Evolutionary conservation across 345 rosid genomes (phyloP), one percentile per base, ranked within the genome.

Genomic region (Citrus hindsii): DNA sequence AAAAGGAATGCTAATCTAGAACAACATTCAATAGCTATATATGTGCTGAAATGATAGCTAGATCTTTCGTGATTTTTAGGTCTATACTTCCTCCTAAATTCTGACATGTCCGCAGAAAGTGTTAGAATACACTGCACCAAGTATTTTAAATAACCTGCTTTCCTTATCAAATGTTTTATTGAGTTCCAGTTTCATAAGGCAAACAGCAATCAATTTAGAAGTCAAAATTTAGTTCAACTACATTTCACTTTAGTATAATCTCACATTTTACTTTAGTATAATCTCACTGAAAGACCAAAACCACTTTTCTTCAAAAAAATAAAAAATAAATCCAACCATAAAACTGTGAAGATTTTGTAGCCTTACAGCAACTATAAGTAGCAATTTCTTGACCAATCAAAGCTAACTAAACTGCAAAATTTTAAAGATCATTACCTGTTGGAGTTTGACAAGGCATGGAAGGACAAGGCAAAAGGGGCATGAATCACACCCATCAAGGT

Each of bases 381-480:
- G 35, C 61, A 65, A 75, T 32, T 33, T 12, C 16, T 10, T 42
- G 51, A 12, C 16, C 51, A 42, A 42, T 42, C 51, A 46, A 0
- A 13, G 18, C 14, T 18, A 5, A 61, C 24, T 67, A 66, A 30
- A 64, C 19, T 22, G 38, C 46, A 48, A 37, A 67, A 24, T n/a
- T 28, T 21, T 25, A 63, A 65, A 72, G 66, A 32, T 40, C 69
- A 77, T 69, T 77, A 88, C 97, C 94, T 92, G 97, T 77, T 92
- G 97, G 42, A 92, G 91, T 80, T 89, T 91, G 83, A 92, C 86
- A 79, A 96, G 94, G 84, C 96, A 96, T 59, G 99, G 97, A 83
- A 96, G 99, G 64, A 96, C 98, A 63, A 96, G 82, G 81, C 98
- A 96, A 79, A 90, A 92, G 42, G 99, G 99, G 86, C 99, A 91